Evolutionary conservation across 441 rosid species (phyloP), one percentile per base, ranked within the genome.

Genomic region (Brassica hybrid): DNA sequence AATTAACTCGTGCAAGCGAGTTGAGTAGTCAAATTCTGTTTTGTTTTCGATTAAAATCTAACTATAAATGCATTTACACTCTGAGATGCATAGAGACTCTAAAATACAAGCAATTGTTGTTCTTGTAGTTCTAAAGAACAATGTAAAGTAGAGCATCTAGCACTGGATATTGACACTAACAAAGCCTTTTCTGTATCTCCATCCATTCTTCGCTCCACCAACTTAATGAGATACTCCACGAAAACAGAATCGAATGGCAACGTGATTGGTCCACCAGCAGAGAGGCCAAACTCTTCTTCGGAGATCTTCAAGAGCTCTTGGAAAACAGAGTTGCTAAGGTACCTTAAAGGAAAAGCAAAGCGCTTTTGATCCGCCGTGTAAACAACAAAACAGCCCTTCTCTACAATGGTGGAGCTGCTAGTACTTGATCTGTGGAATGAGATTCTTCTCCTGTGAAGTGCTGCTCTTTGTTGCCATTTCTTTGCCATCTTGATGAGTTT

Each of bases 221-320:
- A 21, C 0, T 63, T 76, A 11, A 83, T 65, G 18, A 71, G 69
- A 62, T 65, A 77, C 32, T 64, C 76, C 80, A 86, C 25, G 64
- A 79, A 75, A 54, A 43, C 68, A 1, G 81, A 77, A 72, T 86
- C 76, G 7, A 79, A 81, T 5, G 84, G 82, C 70, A 86, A 74
- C 1, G 64, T 82, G n/a, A 84, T 78, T 54, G 77, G 19, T 65
- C 77, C 75, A 25, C 70, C 60, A 0, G 79, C 65, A 0, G 85
- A 13, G 32, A 83, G 59, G 6, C 90, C 88, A 43, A 79, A 83
- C 79, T 82, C 88, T 17, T 86, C 86, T 61, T 84, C 84, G 1
- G 91, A 77, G 58, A 83, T 13, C 23, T 69, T 83, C 34, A 89
- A 79, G 17, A 89, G 82, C 65, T 84, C 73, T 17, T 38, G 45